Evolutionary conservation across 2,329 filamentous ascomycete genomes (phyloP).

Genomic region (Colletotrichum cereale): DNA sequence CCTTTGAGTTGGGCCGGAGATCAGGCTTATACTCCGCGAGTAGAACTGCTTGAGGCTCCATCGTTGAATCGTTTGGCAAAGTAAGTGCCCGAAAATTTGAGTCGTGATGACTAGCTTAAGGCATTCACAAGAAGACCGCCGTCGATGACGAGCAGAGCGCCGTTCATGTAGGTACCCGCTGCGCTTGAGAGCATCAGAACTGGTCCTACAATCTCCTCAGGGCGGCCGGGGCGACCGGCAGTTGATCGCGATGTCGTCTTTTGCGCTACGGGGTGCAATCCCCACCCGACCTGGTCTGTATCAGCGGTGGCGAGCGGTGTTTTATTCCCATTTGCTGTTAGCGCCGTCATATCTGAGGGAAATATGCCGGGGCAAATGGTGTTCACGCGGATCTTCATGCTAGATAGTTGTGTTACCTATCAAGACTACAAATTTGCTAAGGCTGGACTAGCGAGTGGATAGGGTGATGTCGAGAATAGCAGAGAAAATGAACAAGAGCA

Average conservation of each 20-base stretch:
- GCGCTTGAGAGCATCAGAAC: slow-evolving; percentile 44
- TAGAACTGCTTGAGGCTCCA: neutral
- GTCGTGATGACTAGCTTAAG: neutral
- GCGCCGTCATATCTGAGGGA: slow-evolving; percentile 43
- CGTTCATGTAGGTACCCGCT: slow-evolving; percentile 46
- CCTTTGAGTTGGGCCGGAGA: neutral
- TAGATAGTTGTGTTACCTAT: slow-evolving; percentile 2
- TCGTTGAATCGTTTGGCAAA: neutral
- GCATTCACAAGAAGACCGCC: slow-evolving; percentile 40
- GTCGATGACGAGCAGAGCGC: slow-evolving; percentile 44
- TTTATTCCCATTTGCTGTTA: slow-evolving; percentile 41
- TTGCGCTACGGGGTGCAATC: slow-evolving; percentile 37
- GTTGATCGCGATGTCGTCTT: slow-evolving; percentile 45
- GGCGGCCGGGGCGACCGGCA: slow-evolving; percentile 44
- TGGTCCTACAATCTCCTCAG: slow-evolving; percentile 46
- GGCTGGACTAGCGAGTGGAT: neutral
- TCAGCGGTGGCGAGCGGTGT: slow-evolving; percentile 38
- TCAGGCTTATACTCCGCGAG: neutral
- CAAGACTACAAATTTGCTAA: neutral
- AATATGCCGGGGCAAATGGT: slow-evolving; percentile 45
- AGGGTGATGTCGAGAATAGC: neutral
- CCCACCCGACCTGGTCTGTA: slow-evolving; percentile 8
- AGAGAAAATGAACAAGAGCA: too few relatives aligned
- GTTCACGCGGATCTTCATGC: slow-evolving; percentile 45
- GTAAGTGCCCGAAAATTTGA: neutral